Percentiles rank a stretch among this genome's conserved stretches.
Conservation (phyloP, 2,329 filamentous ascomycete species). For the Cladorrhinum sp. region DNA sequence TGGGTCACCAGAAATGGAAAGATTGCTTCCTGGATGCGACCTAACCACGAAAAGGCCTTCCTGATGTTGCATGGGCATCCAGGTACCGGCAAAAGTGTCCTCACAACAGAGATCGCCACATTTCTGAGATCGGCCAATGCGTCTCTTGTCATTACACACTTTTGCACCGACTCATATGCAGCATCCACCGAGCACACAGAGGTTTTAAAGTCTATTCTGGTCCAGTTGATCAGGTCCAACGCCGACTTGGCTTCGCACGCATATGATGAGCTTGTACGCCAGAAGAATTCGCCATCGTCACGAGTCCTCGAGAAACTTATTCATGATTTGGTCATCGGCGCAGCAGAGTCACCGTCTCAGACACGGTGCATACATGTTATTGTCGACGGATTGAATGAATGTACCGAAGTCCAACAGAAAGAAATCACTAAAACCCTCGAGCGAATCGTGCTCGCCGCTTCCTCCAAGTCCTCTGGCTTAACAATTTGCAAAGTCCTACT, state of each 20-base stretch:
- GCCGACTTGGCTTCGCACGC: slow-evolving; percentile 29
- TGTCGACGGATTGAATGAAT: slow-evolving; percentile 28
- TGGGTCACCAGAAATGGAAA: slow-evolving; percentile 34
- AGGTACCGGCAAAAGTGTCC: slow-evolving; percentile 38
- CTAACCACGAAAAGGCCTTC: slow-evolving; percentile 20
- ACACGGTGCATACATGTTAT: slow-evolving; percentile 28
- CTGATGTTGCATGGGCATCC: slow-evolving; percentile 36
- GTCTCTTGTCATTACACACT: slow-evolving; percentile 31
- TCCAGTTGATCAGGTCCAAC: slow-evolving; percentile 30
- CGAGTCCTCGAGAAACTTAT: slow-evolving; percentile 28
- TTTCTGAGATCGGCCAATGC: slow-evolving; percentile 26
- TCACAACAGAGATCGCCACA: slow-evolving; percentile 30
- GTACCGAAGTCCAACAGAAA: slow-evolving; percentile 15
- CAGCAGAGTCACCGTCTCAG: slow-evolving; percentile 11
- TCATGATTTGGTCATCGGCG: slow-evolving; percentile 11
- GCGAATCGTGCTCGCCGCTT: slow-evolving; percentile 12
- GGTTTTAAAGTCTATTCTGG: slow-evolving; percentile 32
- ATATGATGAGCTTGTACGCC: slow-evolving; percentile 26
- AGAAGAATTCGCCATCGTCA: slow-evolving; percentile 21
- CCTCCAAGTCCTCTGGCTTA: background rate
- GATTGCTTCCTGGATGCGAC: slow-evolving; percentile 30
- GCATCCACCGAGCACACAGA: slow-evolving; percentile 34
- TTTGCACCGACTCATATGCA: slow-evolving; percentile 34
- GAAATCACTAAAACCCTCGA: slow-evolving; percentile 19
- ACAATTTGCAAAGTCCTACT: slow-evolving; percentile 31